Evolutionary conservation across 441 rosid species (phyloP).

Genomic region (Croton laevigatus): DNA sequence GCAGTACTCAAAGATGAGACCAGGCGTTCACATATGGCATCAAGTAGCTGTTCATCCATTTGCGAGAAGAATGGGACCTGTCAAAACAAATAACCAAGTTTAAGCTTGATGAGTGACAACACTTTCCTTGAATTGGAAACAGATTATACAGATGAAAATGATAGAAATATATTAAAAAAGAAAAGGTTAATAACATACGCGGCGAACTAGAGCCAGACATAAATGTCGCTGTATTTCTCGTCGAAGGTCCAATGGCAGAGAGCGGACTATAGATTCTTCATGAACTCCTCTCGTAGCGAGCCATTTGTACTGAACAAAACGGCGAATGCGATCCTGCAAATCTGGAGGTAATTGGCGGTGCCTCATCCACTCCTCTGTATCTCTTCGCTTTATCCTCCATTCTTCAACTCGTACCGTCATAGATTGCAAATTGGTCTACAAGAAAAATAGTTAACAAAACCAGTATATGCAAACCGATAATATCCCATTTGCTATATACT

Average conservation of each 20-base stretch:
- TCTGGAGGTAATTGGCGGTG: constrained; percentile 40
- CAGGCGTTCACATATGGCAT: constrained; percentile 37
- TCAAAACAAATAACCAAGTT: background rate
- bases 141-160: too few relatives aligned
- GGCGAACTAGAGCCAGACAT: constrained; percentile 34
- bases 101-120: background rate
- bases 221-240: constrained; percentile 34
- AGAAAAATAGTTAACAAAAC: background rate
- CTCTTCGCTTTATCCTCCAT: constrained; percentile 41
- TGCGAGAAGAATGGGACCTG: constrained; percentile 41
- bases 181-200: constrained; percentile 19
- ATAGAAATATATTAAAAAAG: too few relatives aligned
- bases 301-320: constrained; percentile 32
- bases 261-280: constrained; percentile 32
- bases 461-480: background rate
- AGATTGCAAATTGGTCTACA: constrained; percentile 36
- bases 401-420: constrained; percentile 42
- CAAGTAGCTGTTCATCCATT: constrained; percentile 43
- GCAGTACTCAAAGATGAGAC: constrained; percentile 34
- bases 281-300: constrained; percentile 42
- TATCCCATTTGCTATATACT: background rate
- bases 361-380: constrained; percentile 48
- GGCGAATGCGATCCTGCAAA: constrained; percentile 29
- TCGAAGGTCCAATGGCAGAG: constrained; percentile 34
- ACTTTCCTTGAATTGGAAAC: background rate